Conservation (phyloP, 768 basidiomycete species). For the Tylopilus felleus region DNA sequence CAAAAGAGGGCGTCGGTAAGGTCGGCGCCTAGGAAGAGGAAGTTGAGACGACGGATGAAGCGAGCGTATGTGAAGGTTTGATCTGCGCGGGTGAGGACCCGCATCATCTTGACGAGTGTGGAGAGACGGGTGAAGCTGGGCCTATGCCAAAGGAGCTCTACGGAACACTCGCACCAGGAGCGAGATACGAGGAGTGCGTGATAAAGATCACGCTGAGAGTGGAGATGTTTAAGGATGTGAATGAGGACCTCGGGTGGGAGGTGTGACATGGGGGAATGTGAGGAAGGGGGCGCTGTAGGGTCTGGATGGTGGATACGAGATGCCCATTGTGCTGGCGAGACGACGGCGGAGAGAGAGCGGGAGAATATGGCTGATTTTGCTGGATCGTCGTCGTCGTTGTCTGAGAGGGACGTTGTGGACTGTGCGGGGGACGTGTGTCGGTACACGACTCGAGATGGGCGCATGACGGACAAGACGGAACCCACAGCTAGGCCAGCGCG, state of each 20-base stretch:
- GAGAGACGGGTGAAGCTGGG: constrained; percentile 68
- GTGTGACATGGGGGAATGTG: constrained; percentile 55
- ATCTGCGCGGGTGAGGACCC: constrained; percentile 57
- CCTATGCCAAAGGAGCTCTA: constrained; percentile 93
- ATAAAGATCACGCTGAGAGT: constrained; percentile 70
- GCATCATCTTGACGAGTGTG: constrained; percentile 76
- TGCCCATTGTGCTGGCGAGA: constrained; percentile 68
- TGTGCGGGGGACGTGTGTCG: constrained; percentile 51
- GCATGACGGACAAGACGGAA: constrained; percentile 13
- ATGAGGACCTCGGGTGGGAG: constrained; percentile 92
- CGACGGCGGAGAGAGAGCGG: constrained; percentile 36
- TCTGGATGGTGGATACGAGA: constrained; percentile 34
- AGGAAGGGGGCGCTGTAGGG: constrained; percentile 24
- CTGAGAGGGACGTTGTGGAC: constrained; percentile 76
- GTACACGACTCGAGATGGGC: constrained; percentile 36
- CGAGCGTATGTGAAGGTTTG: constrained; percentile 84
- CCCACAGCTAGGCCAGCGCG: background rate
- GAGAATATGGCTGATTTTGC: constrained; percentile 44
- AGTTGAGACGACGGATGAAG: constrained; percentile 90
- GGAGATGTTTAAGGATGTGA: constrained; percentile 84
- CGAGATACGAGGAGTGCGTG: constrained; percentile 77
- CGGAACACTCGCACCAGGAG: constrained; percentile 93
- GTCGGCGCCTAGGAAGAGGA: constrained; percentile 63
- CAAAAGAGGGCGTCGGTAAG: constrained; percentile 74
- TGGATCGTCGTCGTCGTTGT: constrained; percentile 66